These are phyloP conservation scores for Ambrosiella xylebori DNA, from an alignment of 2,329 filamentous ascomycete genomes.

Conservation along the genomic window DNA sequence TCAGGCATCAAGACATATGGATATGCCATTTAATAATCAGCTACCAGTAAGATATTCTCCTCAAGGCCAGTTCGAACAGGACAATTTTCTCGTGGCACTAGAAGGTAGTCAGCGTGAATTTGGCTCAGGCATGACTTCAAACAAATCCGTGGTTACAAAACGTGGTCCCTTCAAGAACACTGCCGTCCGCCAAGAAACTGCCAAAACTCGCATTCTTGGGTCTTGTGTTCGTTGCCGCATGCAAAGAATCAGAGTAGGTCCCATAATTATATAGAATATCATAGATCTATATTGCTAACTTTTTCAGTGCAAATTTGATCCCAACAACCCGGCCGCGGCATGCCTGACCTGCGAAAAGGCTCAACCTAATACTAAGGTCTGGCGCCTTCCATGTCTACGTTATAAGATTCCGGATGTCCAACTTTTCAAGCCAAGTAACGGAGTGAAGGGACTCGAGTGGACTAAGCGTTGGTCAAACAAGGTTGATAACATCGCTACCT, in stretches of 20 bases:
- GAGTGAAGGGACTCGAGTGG: slow-evolving; percentile 42
- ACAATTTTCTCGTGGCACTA: too few species aligned
- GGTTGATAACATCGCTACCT: slow-evolving; percentile 36
- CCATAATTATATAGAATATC: background rate
- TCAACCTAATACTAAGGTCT: slow-evolving; percentile 28
- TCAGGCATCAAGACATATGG: too few species aligned
- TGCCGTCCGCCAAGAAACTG: slow-evolving; percentile 33
- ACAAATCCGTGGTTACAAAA: slow-evolving; percentile 16
- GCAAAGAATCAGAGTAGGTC: slow-evolving; percentile 42
- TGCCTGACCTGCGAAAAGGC: slow-evolving; percentile 39
- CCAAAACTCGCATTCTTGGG: slow-evolving; percentile 38
- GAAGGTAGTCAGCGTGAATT: background rate
- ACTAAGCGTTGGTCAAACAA: slow-evolving; percentile 40
- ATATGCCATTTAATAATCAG: too few species aligned
- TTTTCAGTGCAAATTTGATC: slow-evolving; percentile 34
- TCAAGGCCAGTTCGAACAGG: too few species aligned
- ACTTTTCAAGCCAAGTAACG: slow-evolving; percentile 37
- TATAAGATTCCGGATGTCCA: slow-evolving; percentile 42
- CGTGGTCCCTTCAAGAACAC: slow-evolving; percentile 38
- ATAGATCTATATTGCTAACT: slow-evolving; percentile 4
- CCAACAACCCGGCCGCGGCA: slow-evolving; percentile 27
- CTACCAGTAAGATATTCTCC: too few species aligned
- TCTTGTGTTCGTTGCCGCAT: slow-evolving; percentile 44
- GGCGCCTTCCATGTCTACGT: slow-evolving; percentile 39
- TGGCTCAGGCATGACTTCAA: background rate